Conservation (phyloP, 306 rosid genomes). For the Hippophae rhamnoides region DNA sequence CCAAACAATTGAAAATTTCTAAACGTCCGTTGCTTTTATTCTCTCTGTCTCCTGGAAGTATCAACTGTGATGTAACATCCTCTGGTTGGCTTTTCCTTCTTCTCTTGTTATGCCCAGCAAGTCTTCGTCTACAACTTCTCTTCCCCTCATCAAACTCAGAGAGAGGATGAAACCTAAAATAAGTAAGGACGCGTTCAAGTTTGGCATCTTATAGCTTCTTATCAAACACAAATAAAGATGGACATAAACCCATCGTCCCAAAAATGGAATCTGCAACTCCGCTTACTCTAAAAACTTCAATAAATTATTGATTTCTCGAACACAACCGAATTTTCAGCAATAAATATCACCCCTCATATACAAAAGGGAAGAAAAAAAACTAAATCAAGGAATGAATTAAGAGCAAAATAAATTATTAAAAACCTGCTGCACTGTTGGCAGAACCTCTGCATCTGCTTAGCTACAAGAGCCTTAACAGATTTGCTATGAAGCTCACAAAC, state of each 20-base stretch:
- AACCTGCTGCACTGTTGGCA: constrained; percentile 98
- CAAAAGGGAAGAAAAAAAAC: too few species aligned
- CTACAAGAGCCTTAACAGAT: constrained; percentile 56
- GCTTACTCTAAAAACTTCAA: too few species aligned
- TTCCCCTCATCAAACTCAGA: constrained; percentile 85
- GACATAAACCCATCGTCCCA: too few species aligned
- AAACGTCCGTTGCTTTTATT: constrained; percentile 30
- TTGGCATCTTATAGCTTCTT: background rate
- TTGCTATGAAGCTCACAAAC: constrained; percentile 84
- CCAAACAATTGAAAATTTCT: constrained; percentile 57
- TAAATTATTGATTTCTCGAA: too few species aligned
- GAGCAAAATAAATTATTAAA: background rate
- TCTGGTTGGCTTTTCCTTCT: constrained; percentile 75
- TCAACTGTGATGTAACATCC: constrained; percentile 44
- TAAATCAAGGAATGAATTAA: background rate
- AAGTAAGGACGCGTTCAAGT: background rate
- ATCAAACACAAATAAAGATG: too few species aligned
- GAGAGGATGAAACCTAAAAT: constrained; percentile 61
- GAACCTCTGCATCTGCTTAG: constrained; percentile 69
- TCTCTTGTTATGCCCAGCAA: constrained; percentile 85
- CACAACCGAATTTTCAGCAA: too few species aligned
- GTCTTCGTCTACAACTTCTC: constrained; percentile 81
- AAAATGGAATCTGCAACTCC: too few species aligned
- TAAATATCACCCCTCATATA: background rate
- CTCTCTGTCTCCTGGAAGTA: constrained; percentile 30